phyloP scores from a whole-genome alignment of 1,284 basidiomycete species.

The Sporisorium scitamineum region DNA sequence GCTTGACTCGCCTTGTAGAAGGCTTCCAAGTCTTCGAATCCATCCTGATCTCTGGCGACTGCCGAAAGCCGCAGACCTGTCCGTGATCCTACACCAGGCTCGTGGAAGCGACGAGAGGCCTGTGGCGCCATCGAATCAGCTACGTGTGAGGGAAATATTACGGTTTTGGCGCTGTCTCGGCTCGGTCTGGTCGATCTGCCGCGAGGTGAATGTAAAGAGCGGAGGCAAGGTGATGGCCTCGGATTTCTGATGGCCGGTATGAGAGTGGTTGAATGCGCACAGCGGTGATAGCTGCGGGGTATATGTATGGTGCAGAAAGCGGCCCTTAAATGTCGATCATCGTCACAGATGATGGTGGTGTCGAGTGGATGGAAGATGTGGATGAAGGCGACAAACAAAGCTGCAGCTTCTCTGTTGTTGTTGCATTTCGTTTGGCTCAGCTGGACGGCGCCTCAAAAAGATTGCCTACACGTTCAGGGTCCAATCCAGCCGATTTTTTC shows the following conservation, averaged over 20 bases:
- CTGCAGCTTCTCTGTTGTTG: background rate
- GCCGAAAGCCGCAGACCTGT: slow-evolving; percentile 64
- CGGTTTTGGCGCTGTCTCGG: background rate
- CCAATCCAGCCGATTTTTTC: background rate
- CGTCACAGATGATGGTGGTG: background rate
- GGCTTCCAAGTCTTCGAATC: slow-evolving; percentile 69
- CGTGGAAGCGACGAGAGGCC: slow-evolving; percentile 61
- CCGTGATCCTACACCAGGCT: slow-evolving; percentile 63
- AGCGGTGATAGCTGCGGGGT: background rate
- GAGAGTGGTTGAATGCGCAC: background rate
- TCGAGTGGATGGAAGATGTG: slow-evolving; percentile 1
- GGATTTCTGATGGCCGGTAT: background rate
- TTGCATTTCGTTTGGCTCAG: background rate
- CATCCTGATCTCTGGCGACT: slow-evolving; percentile 76
- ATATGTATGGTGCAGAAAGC: background rate
- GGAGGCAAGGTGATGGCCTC: background rate
- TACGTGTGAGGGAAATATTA: background rate
- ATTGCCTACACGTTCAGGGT: slow-evolving; percentile 10
- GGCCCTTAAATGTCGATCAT: background rate
- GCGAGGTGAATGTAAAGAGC: background rate
- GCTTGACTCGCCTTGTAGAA: slow-evolving; percentile 65
- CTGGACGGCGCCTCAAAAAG: background rate
- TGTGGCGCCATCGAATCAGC: slow-evolving; percentile 25
- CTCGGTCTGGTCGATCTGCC: background rate
- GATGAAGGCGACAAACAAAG: background rate